Conservation (phyloP, 2,329 filamentous ascomycete genomes). For the Arthrobotrys megalospora region DNA sequence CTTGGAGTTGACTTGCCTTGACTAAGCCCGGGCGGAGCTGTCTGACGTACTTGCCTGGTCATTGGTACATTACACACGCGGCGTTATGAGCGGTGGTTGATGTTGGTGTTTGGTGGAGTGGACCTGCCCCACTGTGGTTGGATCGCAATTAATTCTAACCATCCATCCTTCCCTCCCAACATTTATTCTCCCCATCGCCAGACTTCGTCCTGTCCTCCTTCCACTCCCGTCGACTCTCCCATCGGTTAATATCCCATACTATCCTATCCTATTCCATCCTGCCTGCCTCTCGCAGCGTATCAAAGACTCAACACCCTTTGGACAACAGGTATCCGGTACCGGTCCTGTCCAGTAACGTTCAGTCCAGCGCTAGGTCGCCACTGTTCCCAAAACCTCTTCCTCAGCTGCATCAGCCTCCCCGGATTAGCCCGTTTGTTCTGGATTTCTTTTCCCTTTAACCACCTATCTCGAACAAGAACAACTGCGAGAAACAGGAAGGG, state of each 20-base stretch:
- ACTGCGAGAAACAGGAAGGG: conserved; percentile 10
- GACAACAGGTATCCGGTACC: conserved; percentile 12
- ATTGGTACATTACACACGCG: conserved; percentile 18
- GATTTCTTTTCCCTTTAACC: conserved; percentile 26
- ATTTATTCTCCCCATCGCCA: conserved; percentile 33
- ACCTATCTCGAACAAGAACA: conserved; percentile 35
- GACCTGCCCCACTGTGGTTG: conserved; percentile 29
- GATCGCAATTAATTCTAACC: conserved; percentile 29
- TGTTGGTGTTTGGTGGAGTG: conserved; percentile 7
- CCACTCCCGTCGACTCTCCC: conserved; percentile 38
- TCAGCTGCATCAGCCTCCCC: conserved; percentile 51
- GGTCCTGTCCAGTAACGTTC: background rate
- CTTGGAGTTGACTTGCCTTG: conserved; percentile 10
- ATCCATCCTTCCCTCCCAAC: conserved; percentile 28
- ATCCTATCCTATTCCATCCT: conserved; percentile 8
- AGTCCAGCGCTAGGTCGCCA: conserved; percentile 21
- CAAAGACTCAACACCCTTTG: conserved; percentile 7
- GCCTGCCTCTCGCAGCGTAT: conserved; percentile 1
- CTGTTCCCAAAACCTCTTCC: conserved; percentile 10
- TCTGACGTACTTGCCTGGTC: conserved; percentile 48
- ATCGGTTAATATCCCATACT: conserved; percentile 1
- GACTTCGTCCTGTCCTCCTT: conserved; percentile 32
- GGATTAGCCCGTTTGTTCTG: conserved; percentile 26
- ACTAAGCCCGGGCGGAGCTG: conserved; percentile 43
- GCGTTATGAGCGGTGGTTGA: background rate